Conservation (phyloP, 1,284 basidiomycete genomes). For the Irpex lacteus region DNA sequence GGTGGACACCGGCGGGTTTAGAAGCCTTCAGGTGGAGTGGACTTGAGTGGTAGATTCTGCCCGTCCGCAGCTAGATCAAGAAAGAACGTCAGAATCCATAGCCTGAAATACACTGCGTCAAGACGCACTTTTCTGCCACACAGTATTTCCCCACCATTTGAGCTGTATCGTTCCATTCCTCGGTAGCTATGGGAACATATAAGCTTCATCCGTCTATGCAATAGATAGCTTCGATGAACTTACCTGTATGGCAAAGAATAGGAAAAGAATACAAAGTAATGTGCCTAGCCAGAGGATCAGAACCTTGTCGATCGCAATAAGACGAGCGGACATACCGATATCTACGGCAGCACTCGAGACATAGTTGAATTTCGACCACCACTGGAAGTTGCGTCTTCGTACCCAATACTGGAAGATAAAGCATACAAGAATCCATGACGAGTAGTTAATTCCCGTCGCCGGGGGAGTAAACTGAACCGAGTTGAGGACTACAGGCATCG, state of each 20-base stretch:
- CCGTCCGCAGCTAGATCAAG: conserved; percentile 1
- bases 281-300: conserved; percentile 50
- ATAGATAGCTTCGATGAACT: conserved; percentile 15
- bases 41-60: conserved; percentile 2
- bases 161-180: conserved; percentile 17
- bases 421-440: conserved; percentile 85
- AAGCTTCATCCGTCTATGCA: background rate
- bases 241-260: conserved; percentile 80
- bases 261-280: conserved; percentile 70
- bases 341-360: conserved; percentile 80
- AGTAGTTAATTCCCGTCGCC: conserved; percentile 91
- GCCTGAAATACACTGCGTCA: background rate
- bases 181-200: conserved; percentile 14
- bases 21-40: conserved; percentile 8
- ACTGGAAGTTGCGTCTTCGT: conserved; percentile 77
- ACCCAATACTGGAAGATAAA: conserved; percentile 92
- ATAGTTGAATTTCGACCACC: conserved; percentile 98
- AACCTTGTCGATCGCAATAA: conserved; percentile 5
- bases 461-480: conserved; percentile 84
- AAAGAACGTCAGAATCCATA: background rate
- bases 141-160: conserved; percentile 23
- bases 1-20: background rate
- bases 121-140: conserved; percentile 12
- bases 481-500: conserved; percentile 81
- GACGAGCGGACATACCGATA: conserved; percentile 39